Percentiles rank a stretch among this genome's conserved stretches.
These are phyloP conservation scores for Rhizomucor pusillus DNA, from an alignment of 371 early-diverging fungal genomes.

Conservation along the genomic window DNA sequence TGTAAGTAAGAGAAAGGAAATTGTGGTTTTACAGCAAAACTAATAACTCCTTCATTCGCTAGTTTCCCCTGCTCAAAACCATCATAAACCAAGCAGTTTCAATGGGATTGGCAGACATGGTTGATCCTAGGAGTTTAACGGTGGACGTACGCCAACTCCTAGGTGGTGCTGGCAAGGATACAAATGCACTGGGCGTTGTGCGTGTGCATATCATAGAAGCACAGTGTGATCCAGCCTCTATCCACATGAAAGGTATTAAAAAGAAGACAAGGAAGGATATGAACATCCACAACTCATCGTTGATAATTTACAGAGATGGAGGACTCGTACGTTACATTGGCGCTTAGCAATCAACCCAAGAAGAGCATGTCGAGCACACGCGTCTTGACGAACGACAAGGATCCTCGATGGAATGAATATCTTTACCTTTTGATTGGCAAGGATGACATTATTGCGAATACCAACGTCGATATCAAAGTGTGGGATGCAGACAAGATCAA, in stretches of 20 bases:
- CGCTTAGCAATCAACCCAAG: constrained; percentile 38
- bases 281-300: not conserved
- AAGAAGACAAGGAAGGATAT: not conserved
- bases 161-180: constrained; percentile 29
- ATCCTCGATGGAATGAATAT: constrained; percentile 41
- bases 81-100: constrained; percentile 39
- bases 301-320: constrained; percentile 28
- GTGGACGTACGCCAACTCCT: constrained; percentile 33
- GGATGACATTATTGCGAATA: constrained; percentile 40
- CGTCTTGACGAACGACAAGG: constrained; percentile 40
- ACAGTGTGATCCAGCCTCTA: constrained; percentile 10
- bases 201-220: constrained; percentile 35
- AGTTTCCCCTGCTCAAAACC: constrained; percentile 38
- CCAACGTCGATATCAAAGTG: constrained; percentile 36
- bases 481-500: constrained; percentile 51
- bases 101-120: constrained; percentile 35
- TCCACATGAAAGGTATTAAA: constrained; percentile 22
- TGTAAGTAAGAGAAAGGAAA: constrained; percentile 13
- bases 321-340: constrained; percentile 37
- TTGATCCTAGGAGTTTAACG: constrained; percentile 46
- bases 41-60: not conserved
- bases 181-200: constrained; percentile 39
- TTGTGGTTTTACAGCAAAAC: not conserved
- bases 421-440: constrained; percentile 29
- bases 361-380: constrained; percentile 32